Percentiles rank a stretch among this genome's conserved stretches.
Evolutionary conservation across 1,139 yeast species (phyloP).

Genomic region (Hanseniaspora sp.): DNA sequence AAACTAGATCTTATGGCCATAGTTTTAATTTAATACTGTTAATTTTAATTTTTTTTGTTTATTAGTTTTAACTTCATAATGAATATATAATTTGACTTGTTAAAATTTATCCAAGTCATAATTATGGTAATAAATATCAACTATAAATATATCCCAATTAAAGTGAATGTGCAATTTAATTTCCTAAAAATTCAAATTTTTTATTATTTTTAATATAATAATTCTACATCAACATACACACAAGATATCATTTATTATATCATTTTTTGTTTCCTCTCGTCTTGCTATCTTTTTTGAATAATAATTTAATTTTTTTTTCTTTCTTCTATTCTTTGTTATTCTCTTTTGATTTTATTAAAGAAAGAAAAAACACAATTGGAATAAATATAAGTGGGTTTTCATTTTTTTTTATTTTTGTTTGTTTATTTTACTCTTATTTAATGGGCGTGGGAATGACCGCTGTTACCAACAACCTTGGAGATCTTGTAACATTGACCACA

Average conservation of each 20-base stretch:
- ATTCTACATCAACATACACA: too few species aligned
- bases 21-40: too few species aligned
- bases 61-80: background rate
- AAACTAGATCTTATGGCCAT: too few species aligned
- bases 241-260: too few species aligned
- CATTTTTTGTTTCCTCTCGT: too few species aligned
- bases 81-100: background rate
- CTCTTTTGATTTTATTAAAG: background rate
- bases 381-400: background rate
- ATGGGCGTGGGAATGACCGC: conserved; percentile 34
- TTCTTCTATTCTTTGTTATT: too few species aligned
- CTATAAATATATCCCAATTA: conserved; percentile 6
- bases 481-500: conserved; percentile 92
- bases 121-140: conserved; percentile 4
- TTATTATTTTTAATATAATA: too few species aligned
- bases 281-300: too few species aligned
- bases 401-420: too few species aligned
- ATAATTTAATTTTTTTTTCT: too few species aligned
- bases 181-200: too few species aligned
- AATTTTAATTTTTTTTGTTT: too few species aligned
- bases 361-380: background rate
- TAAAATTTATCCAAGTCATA: background rate
- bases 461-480: conserved; percentile 71
- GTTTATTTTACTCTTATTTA: conserved; percentile 8
- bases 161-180: background rate